Evolutionary conservation across 148 eudicot genomes (phyloP).

Genomic region (Dysphania ambrosioides): DNA sequence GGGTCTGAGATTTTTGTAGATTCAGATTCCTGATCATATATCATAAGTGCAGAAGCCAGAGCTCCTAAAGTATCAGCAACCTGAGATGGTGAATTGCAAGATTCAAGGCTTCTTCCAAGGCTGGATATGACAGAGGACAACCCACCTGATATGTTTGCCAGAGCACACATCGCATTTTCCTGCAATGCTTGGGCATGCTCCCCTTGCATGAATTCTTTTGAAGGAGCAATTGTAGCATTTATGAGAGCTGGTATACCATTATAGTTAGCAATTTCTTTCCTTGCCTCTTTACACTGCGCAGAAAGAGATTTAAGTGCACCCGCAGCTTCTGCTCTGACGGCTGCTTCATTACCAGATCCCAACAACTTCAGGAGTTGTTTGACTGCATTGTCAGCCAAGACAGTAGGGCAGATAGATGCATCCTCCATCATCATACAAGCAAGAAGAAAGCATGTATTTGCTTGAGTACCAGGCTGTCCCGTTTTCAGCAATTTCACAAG

Average conservation of each 20-base stretch:
- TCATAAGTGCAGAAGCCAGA: constrained; percentile 97
- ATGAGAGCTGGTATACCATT: constrained; percentile 90
- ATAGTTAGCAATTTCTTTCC: constrained; percentile 70
- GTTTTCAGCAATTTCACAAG: constrained; percentile 75
- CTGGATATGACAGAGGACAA: constrained; percentile 92
- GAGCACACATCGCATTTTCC: constrained; percentile 99
- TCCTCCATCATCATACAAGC: constrained; percentile 95
- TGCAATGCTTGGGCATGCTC: constrained; percentile 96
- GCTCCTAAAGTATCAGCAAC: constrained; percentile 96
- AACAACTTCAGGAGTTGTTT: constrained; percentile 87
- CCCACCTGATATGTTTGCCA: constrained; percentile 98
- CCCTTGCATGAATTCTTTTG: constrained; percentile 98
- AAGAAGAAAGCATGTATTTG: constrained; percentile 90
- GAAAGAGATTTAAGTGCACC: constrained; percentile 94
- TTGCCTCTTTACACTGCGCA: constrained; percentile 87
- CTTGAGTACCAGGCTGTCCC: constrained; percentile 75
- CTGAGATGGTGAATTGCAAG: constrained; percentile 83
- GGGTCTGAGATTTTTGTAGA: constrained; percentile 76
- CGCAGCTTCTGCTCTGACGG: constrained; percentile 97
- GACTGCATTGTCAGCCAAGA: constrained; percentile 70
- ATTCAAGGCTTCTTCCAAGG: constrained; percentile 96
- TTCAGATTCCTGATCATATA: constrained; percentile 82
- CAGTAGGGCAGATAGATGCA: constrained; percentile 69
- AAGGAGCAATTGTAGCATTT: constrained; percentile 99
- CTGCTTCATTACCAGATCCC: constrained; percentile 85